Percentiles rank a stretch among this genome's conserved stretches.
phyloP scores from a whole-genome alignment of 73 alveolate species.

The Blepharisma stoltei region DNA sequence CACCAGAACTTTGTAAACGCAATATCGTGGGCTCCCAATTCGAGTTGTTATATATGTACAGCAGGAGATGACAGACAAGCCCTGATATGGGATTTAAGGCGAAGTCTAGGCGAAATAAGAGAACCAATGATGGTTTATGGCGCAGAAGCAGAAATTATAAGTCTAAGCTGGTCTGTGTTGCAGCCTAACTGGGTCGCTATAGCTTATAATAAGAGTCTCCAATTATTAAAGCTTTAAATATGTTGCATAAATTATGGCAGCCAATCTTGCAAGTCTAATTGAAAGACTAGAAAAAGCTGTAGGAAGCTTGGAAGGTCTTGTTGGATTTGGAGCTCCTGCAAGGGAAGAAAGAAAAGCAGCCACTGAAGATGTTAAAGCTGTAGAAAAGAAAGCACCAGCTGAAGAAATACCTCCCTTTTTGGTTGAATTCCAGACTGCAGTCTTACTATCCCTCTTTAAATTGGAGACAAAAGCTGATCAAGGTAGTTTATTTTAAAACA shows the following conservation, averaged over 20 bases:
- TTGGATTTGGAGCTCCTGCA: background rate
- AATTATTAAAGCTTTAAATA: background rate
- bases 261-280: background rate
- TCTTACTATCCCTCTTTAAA: background rate
- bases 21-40: slow-evolving; percentile 97
- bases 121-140: slow-evolving; percentile 56
- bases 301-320: background rate
- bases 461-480: background rate
- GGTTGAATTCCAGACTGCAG: background rate
- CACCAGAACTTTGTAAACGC: slow-evolving; percentile 89
- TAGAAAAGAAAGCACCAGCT: background rate
- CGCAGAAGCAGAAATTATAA: slow-evolving; percentile 52
- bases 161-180: slow-evolving; percentile 49
- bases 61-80: slow-evolving; percentile 93
- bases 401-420: background rate
- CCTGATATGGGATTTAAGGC: slow-evolving; percentile 75
- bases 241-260: slow-evolving; percentile 6
- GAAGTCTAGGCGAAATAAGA: background rate
- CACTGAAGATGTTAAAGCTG: background rate
- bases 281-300: slow-evolving; percentile 12
- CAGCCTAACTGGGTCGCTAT: background rate
- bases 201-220: background rate
- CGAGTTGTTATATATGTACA: slow-evolving; percentile 87
- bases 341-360: background rate
- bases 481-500: too few relatives aligned